These are phyloP conservation scores for Cyberlindnera maritima DNA, from an alignment of 805 yeast genomes.

Conservation along the genomic window DNA sequence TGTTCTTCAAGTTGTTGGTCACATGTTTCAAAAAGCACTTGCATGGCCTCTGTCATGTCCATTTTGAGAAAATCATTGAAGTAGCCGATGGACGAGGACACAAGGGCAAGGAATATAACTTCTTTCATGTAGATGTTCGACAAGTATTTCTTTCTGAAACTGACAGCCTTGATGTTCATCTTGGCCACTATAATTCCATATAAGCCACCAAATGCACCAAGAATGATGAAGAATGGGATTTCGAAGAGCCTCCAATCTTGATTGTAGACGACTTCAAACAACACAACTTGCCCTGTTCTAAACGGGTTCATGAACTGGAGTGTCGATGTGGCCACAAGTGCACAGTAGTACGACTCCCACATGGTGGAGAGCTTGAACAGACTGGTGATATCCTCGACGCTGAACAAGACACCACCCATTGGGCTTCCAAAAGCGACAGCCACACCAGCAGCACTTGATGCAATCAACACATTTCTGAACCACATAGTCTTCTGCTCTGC, in stretches of 20 bases:
- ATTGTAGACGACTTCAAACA: conserved; percentile 89
- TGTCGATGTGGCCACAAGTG: conserved; percentile 81
- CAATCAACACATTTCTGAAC: conserved; percentile 48
- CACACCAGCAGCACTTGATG: conserved; percentile 96
- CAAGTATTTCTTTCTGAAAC: conserved; percentile 72
- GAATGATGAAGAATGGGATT: conserved; percentile 68
- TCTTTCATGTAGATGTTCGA: conserved; percentile 60
- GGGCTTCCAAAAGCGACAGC: conserved; percentile 98
- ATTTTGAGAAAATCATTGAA: conserved; percentile 75
- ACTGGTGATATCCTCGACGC: conserved; percentile 85
- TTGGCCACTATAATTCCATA: conserved; percentile 79
- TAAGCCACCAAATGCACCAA: conserved; percentile 90
- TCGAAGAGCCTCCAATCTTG: conserved; percentile 86
- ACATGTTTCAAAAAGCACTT: conserved; percentile 83
- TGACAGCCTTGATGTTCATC: conserved; percentile 71
- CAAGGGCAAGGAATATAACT: conserved; percentile 58
- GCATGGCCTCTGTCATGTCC: conserved; percentile 97
- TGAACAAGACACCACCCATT: conserved; percentile 92
- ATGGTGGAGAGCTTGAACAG: conserved; percentile 73
- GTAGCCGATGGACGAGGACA: conserved; percentile 77
- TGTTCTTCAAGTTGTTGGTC: conserved; percentile 40
- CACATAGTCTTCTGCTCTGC: conserved; percentile 16
- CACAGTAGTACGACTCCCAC: conserved; percentile 91
- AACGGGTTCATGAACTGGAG: conserved; percentile 85
- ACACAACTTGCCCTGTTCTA: conserved; percentile 89